phyloP scores from a whole-genome alignment of 352 stramenopile species.

The Globisporangium irregulare region DNA sequence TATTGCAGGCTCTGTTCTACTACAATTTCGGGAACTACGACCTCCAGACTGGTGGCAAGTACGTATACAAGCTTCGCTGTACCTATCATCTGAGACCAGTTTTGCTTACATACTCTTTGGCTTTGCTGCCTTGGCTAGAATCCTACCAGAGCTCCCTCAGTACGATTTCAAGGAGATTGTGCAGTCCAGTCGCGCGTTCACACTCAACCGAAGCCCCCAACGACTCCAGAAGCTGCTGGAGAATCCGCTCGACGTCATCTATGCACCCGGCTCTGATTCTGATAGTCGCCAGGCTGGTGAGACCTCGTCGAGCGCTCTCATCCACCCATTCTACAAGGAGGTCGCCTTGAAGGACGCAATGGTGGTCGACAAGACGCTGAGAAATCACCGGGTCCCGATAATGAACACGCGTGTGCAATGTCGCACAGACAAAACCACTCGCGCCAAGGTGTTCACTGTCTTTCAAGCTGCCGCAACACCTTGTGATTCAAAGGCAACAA shows the following conservation, averaged over 20 bases:
- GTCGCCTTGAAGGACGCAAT: background rate
- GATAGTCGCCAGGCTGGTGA: background rate
- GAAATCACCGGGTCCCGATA: background rate
- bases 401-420: background rate
- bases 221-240: background rate
- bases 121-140: background rate
- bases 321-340: background rate
- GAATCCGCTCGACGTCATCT: background rate
- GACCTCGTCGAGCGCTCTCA: background rate
- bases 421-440: background rate
- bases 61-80: background rate
- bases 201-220: background rate
- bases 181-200: conserved; percentile 1
- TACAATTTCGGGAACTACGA: conserved; percentile 3
- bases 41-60: background rate
- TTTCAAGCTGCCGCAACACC: background rate
- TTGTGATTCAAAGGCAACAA: background rate
- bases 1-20: background rate
- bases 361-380: background rate
- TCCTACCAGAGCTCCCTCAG: background rate
- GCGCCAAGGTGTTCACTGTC: background rate
- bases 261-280: background rate
- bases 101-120: background rate
- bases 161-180: conserved; percentile 4
- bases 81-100: background rate